Evolutionary conservation across 140 eudicot genomes (phyloP).

Genomic region (Eryngium alpinum): DNA sequence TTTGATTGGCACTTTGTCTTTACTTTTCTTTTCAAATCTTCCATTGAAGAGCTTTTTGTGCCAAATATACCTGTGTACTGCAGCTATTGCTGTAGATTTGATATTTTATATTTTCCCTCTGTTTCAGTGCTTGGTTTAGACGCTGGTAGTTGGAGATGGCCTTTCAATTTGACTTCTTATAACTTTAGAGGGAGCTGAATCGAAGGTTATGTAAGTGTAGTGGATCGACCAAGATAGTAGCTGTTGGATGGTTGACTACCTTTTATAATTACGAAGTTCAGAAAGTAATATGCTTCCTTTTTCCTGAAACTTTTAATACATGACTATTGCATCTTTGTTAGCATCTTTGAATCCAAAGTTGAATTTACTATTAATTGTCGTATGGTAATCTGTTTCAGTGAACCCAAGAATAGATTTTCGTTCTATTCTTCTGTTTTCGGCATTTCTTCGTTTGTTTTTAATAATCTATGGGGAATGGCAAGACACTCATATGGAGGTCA

Average conservation of each 20-base stretch:
- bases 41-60: background rate
- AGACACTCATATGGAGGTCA: slow-evolving; percentile 92
- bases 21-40: background rate
- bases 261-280: background rate
- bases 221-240: background rate
- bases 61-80: background rate
- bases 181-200: background rate
- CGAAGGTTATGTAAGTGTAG: background rate
- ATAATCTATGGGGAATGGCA: slow-evolving; percentile 45
- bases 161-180: background rate
- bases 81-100: too few relatives aligned
- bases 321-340: background rate
- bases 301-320: background rate
- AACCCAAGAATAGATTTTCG: slow-evolving; percentile 39
- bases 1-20: background rate
- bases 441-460: slow-evolving; percentile 55
- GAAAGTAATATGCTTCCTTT: background rate
- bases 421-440: slow-evolving; percentile 60
- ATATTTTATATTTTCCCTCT: background rate
- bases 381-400: slow-evolving; percentile 11
- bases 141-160: too few relatives aligned
- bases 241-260: slow-evolving; percentile 1
- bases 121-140: background rate
- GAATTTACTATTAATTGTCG: background rate
- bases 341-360: background rate